Conservation (phyloP, 441 rosid species). For the Iberis amara region DNA sequence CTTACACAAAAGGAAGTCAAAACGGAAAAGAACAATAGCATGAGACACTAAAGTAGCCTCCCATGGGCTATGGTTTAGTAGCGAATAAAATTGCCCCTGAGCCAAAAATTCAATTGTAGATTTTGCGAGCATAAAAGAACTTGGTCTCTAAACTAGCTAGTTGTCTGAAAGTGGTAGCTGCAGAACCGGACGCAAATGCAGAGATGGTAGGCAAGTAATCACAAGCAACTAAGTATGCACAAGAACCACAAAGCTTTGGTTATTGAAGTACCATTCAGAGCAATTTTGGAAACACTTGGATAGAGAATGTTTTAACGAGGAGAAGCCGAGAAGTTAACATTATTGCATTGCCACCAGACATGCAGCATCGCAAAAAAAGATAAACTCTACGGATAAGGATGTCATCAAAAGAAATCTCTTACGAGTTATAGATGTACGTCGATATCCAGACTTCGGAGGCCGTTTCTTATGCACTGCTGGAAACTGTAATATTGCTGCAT, state of each 20-base stretch:
- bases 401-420: conserved; percentile 31
- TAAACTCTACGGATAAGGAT: conserved; percentile 6
- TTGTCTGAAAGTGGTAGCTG: conserved; percentile 5
- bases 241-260: conserved; percentile 20
- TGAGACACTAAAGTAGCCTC: conserved; percentile 15
- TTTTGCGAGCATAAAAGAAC: conserved; percentile 9
- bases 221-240: conserved; percentile 18
- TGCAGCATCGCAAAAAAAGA: conserved; percentile 8
- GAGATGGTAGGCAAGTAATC: conserved; percentile 15
- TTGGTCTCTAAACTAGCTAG: conserved; percentile 13
- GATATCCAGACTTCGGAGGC: conserved; percentile 80
- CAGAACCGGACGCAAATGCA: conserved; percentile 10
- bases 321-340: conserved; percentile 2
- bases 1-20: neutral
- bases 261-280: conserved; percentile 11
- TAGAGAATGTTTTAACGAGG: conserved; percentile 6
- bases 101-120: conserved; percentile 8
- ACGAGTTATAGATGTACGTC: conserved; percentile 77
- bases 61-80: conserved; percentile 9
- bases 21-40: conserved; percentile 12
- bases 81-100: conserved; percentile 1
- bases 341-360: conserved; percentile 15
- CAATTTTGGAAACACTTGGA: conserved; percentile 9
- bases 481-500: conserved; percentile 87
- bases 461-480: conserved; percentile 76